phyloP scores from a whole-genome alignment of 2,329 filamentous ascomycete species.

The Penicillium sp. region DNA sequence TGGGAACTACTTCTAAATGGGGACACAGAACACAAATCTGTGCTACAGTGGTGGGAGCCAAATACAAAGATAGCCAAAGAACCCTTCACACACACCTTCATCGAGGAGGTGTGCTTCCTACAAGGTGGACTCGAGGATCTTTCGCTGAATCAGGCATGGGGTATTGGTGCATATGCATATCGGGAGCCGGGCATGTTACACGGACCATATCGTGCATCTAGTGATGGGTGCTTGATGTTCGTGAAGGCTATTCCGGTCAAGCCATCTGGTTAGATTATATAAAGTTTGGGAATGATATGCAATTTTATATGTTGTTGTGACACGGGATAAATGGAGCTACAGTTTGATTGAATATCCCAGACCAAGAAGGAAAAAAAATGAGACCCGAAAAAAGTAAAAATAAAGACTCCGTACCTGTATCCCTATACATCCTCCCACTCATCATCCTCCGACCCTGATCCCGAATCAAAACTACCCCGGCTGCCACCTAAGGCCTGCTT shows the following conservation, averaged over 20 bases:
- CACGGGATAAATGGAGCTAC: too few relatives aligned
- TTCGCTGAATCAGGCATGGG: conserved; percentile 30
- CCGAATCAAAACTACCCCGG: not conserved
- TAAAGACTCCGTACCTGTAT: not conserved
- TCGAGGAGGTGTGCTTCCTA: conserved; percentile 42
- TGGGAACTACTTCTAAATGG: conserved; percentile 41
- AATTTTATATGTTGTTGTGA: too few relatives aligned
- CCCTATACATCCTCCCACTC: not conserved
- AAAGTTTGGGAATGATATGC: too few relatives aligned
- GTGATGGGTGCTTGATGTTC: conserved; percentile 40
- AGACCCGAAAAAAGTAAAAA: not conserved
- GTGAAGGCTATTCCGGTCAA: conserved; percentile 14
- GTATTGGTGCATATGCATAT: conserved; percentile 42
- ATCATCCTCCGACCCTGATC: not conserved
- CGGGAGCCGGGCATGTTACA: conserved; percentile 43
- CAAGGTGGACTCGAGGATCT: conserved; percentile 38
- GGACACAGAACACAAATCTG: conserved; percentile 28
- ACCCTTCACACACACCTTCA: conserved; percentile 38
- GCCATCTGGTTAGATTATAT: not conserved
- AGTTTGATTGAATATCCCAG: too few relatives aligned
- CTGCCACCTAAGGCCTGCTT: not conserved
- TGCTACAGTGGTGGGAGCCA: conserved; percentile 40
- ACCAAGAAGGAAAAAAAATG: too few relatives aligned
- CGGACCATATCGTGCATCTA: conserved; percentile 37
- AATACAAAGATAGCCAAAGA: conserved; percentile 26